Evolutionary conservation across 495 filamentous ascomycete species (phyloP).

Genomic region (Penicillium macrosclerotiorum): DNA sequence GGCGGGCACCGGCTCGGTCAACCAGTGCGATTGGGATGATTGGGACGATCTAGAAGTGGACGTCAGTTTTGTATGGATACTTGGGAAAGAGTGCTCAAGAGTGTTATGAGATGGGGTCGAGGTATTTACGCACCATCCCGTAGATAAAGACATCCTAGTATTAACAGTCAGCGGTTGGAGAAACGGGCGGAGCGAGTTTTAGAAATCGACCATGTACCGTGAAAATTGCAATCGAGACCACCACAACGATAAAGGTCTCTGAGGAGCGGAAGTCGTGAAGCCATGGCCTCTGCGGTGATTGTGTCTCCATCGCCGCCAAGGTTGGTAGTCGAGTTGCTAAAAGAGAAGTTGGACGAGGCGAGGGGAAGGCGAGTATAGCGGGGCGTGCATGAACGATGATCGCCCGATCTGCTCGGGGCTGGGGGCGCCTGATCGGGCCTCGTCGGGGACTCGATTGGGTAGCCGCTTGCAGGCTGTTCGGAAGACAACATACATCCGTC

Average conservation of each 20-base stretch:
- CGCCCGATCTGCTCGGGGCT: not conserved
- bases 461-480: not conserved
- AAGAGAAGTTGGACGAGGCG: not conserved
- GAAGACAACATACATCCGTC: no score
- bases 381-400: constrained; percentile 7
- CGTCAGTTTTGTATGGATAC: no score
- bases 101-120: not conserved
- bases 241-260: constrained; percentile 44
- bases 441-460: not conserved
- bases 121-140: constrained; percentile 49
- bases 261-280: constrained; percentile 30
- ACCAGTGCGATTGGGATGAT: constrained; percentile 73
- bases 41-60: constrained; percentile 75
- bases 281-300: constrained; percentile 15
- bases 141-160: constrained; percentile 72
- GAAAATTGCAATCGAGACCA: constrained; percentile 53
- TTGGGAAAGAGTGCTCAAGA: not conserved
- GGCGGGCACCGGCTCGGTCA: constrained; percentile 52
- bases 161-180: constrained; percentile 5
- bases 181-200: no score
- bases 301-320: constrained; percentile 1
- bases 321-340: not conserved
- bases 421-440: not conserved
- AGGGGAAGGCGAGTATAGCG: not conserved
- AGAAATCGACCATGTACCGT: constrained; percentile 32